These are phyloP conservation scores for Pachyrhizus erosus DNA, from an alignment of 306 rosid species.

Conservation along the genomic window DNA sequence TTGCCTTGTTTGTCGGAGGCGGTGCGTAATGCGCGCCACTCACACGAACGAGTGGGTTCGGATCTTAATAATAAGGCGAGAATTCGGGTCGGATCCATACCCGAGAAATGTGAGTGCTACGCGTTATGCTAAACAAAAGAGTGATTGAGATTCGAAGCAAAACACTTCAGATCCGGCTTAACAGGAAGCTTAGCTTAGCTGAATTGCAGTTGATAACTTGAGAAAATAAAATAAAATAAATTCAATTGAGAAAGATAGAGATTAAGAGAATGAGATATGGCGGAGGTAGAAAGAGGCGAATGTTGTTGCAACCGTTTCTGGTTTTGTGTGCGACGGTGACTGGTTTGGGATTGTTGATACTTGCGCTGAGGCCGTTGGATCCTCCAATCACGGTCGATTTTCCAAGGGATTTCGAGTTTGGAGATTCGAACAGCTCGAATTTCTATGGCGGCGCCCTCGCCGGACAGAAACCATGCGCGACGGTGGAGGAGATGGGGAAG, in stretches of 20 bases:
- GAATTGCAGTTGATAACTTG: background rate
- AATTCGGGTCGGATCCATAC: conserved; percentile 30
- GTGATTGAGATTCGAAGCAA: background rate
- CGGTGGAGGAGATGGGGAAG: conserved; percentile 92
- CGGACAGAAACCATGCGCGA: conserved; percentile 60
- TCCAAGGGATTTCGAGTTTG: conserved; percentile 35
- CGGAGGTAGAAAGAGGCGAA: conserved; percentile 61
- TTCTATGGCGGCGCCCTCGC: conserved; percentile 28
- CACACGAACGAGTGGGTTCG: conserved; percentile 16
- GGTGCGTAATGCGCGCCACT: conserved; percentile 47
- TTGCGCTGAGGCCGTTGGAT: conserved; percentile 67
- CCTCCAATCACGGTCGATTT: conserved; percentile 53
- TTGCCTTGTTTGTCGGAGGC: conserved; percentile 36
- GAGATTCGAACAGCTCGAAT: conserved; percentile 36
- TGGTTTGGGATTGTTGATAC: conserved; percentile 56
- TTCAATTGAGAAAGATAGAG: background rate
- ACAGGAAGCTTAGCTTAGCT: conserved; percentile 29
- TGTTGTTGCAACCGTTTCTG: conserved; percentile 53
- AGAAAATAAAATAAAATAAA: background rate
- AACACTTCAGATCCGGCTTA: conserved; percentile 46
- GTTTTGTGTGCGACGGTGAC: conserved; percentile 57
- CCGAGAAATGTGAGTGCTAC: conserved; percentile 4
- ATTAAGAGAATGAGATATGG: conserved; percentile 61
- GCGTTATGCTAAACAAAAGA: background rate
- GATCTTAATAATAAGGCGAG: background rate